Conservation (phyloP, 2,329 filamentous ascomycete species). For the Sporothrix curviconia region DNA sequence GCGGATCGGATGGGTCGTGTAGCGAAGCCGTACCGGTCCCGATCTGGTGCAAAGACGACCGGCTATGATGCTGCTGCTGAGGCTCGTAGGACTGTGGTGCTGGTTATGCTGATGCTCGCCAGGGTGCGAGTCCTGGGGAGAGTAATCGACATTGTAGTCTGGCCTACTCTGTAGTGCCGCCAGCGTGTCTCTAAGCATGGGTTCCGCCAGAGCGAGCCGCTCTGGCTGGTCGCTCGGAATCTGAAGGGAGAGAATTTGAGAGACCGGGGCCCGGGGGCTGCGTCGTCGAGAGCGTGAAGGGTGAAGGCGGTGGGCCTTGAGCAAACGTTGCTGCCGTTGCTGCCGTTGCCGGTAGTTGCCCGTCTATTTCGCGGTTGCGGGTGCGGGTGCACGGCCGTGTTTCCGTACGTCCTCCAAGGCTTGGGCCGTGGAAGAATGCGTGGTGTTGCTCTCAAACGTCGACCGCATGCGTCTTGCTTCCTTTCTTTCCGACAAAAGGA, state of each 20-base stretch:
- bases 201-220: constrained; percentile 71
- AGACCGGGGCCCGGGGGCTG: constrained; percentile 45
- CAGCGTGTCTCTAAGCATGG: constrained; percentile 67
- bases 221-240: constrained; percentile 64
- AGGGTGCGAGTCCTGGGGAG: constrained; percentile 60
- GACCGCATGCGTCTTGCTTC: constrained; percentile 7
- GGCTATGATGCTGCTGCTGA: constrained; percentile 17
- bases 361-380: neutral
- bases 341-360: neutral
- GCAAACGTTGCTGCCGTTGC: constrained; percentile 1
- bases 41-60: constrained; percentile 40
- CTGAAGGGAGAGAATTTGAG: constrained; percentile 55
- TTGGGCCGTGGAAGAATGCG: neutral
- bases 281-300: constrained; percentile 33
- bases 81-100: constrained; percentile 55
- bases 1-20: constrained; percentile 37
- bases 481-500: no score
- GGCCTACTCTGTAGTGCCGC: constrained; percentile 64
- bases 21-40: constrained; percentile 38
- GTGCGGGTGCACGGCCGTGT: neutral
- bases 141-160: constrained; percentile 70
- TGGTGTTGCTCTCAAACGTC: neutral
- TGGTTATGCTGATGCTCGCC: constrained; percentile 55
- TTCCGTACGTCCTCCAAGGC: neutral
- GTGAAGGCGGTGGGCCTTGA: constrained; percentile 1